Evolutionary conservation across 352 stramenopile species (phyloP), one percentile per base, ranked within the genome.

Genomic region (Globisporangium alternatum): DNA sequence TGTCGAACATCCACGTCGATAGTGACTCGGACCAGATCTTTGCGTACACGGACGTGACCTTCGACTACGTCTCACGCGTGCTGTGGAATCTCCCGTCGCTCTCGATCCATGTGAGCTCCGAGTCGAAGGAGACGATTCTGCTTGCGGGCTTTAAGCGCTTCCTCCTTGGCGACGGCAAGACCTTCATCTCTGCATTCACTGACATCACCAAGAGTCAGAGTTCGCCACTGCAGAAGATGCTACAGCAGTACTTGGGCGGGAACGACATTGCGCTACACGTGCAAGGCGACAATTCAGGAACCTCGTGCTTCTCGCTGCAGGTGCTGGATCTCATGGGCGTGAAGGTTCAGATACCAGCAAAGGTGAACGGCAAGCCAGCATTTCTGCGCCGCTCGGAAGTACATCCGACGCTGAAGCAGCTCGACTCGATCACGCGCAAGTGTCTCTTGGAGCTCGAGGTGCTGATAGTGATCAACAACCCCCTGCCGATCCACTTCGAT

Each of bases 51-150:
- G 85, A 93, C 60, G 83, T 93, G 19, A 81, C 80, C 35, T 92
- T 95, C 49, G 65, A 80, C 37, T 93, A 90, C 64, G 54, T 49
- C 0, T 88, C 86, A 12, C 66, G 59, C 7, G 65, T 93, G 30
- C 44, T 90, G 9, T 95, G 84, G 83, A 91, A 93, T n/a, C 25
- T 95, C 7, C 86, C 84, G 9, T 80, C 86, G 10, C 71, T 95
- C 35, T 77, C 78, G 22, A 65, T 95, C 3, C 65, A 77, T 4
- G 69, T 95, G 22, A 62, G 78, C 43, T 83, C 70, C 15, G 70
- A 60, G 10, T 30, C 59, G 2, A 65, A 67, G 1, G 49, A 86
- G 45, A 80, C 70, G 9, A 86, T 95, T 19, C 60, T 95, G 2
- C 69, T 78, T 15, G 84, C 81, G 17, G 84, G 83, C 3, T 81